phyloP scores from a whole-genome alignment of 2,329 filamentous ascomycete genomes.

The Sclerotinia trifoliorum region DNA sequence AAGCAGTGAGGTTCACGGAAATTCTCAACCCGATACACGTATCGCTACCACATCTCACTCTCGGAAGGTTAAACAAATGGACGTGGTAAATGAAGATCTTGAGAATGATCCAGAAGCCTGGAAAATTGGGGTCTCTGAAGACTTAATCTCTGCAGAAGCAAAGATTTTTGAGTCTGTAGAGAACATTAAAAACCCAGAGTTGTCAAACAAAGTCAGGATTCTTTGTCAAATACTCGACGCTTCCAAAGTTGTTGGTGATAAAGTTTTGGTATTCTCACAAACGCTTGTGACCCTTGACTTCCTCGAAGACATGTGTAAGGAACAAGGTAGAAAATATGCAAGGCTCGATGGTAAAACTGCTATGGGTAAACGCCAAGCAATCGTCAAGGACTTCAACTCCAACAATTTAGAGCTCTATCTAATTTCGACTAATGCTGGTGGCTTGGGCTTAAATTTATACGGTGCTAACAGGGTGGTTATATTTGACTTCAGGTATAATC shows the following conservation, averaged over 20 bases:
- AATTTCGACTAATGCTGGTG: conserved; percentile 81
- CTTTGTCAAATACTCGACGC: conserved; percentile 69
- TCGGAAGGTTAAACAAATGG: background rate
- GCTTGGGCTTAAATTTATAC: conserved; percentile 78
- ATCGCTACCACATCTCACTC: background rate
- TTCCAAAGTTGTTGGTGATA: conserved; percentile 62
- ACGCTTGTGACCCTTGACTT: conserved; percentile 69
- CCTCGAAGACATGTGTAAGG: conserved; percentile 56
- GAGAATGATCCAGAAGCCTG: conserved; percentile 34
- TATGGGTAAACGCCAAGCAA: conserved; percentile 56
- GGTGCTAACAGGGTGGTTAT: conserved; percentile 84
- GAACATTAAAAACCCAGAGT: conserved; percentile 44
- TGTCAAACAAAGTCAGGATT: conserved; percentile 68
- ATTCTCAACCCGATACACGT: background rate
- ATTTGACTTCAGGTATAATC: conserved; percentile 81
- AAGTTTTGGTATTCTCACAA: conserved; percentile 78
- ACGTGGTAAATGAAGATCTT: conserved; percentile 15
- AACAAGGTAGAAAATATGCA: conserved; percentile 48
- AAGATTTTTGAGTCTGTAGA: conserved; percentile 15
- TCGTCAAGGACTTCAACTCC: conserved; percentile 68
- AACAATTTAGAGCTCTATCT: conserved; percentile 62
- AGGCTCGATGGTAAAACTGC: conserved; percentile 68
- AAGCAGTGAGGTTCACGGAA: conserved; percentile 35
- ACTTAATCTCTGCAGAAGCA: conserved; percentile 29
- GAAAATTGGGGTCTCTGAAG: conserved; percentile 35